Evolutionary conservation across 2,329 filamentous ascomycete genomes (phyloP).

Genomic region (Neofusicoccum ribis): DNA sequence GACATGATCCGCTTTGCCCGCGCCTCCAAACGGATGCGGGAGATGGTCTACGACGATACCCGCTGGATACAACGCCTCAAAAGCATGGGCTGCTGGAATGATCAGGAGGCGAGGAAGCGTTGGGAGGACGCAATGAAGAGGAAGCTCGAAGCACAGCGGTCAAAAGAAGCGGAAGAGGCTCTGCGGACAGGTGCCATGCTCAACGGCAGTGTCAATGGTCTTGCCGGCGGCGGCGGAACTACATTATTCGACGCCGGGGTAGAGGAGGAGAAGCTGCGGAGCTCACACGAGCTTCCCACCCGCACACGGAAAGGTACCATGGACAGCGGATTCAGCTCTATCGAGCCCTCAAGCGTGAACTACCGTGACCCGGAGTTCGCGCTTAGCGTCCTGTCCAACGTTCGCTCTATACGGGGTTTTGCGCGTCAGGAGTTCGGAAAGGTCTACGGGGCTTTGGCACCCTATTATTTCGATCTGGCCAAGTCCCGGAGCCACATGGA

Average conservation of each 20-base stretch:
- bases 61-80: conserved; percentile 87
- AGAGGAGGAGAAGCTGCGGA: conserved; percentile 62
- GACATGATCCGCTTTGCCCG: conserved; percentile 85
- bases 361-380: conserved; percentile 61
- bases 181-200: conserved; percentile 35
- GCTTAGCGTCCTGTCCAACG: conserved; percentile 67
- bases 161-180: conserved; percentile 43
- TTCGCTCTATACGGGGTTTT: conserved; percentile 76
- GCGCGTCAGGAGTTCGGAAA: conserved; percentile 90
- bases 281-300: conserved; percentile 28
- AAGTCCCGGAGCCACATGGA: conserved; percentile 72
- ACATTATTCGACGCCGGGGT: conserved; percentile 73
- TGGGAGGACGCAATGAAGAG: conserved; percentile 68
- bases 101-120: conserved; percentile 75
- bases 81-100: conserved; percentile 90
- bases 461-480: conserved; percentile 83
- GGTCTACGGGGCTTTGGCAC: conserved; percentile 82
- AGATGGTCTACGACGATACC: conserved; percentile 99
- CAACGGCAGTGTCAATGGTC: conserved; percentile 37
- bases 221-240: conserved; percentile 35
- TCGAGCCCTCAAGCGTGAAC: conserved; percentile 39
- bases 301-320: conserved; percentile 36
- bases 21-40: conserved; percentile 80
- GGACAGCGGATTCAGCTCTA: conserved; percentile 77
- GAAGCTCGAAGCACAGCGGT: conserved; percentile 58